Percentiles rank a stretch among this genome's conserved stretches.
Conservation (phyloP, 257 asterid genomes). For the Solanum pinnatisectum region DNA sequence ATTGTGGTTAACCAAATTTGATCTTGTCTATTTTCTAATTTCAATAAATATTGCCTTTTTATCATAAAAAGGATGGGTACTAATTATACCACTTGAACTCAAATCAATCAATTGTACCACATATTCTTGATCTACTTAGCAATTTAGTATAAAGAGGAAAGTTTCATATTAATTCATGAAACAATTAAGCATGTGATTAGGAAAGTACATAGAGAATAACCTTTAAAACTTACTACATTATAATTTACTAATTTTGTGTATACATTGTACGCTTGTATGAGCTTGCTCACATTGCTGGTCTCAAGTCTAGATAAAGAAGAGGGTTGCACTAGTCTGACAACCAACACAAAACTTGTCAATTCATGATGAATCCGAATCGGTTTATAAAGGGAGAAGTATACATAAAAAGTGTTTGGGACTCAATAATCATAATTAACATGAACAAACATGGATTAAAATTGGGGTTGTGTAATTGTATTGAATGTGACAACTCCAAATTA, state of each 20-base stretch:
- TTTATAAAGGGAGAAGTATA: too few relatives aligned
- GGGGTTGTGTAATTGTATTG: constrained; percentile 1
- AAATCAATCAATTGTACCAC: neutral
- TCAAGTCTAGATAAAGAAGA: too few relatives aligned
- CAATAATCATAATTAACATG: neutral
- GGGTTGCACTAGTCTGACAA: neutral
- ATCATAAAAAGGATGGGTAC: neutral
- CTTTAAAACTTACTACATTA: neutral
- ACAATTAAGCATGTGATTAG: neutral
- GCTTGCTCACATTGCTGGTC: neutral
- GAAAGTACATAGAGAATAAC: neutral
- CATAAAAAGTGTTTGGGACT: neutral
- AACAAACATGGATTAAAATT: neutral
- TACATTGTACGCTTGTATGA: neutral
- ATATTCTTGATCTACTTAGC: neutral
- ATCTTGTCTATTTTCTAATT: neutral
- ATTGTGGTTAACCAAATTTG: neutral
- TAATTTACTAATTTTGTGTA: neutral
- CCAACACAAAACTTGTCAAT: neutral
- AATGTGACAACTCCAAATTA: constrained; percentile 20
- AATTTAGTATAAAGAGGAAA: neutral
- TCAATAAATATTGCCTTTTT: neutral
- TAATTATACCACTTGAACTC: neutral
- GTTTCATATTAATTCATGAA: neutral
- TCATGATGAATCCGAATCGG: neutral